These are phyloP conservation scores for Candida sakaeoensis DNA, from an alignment of 805 yeast species.

Conservation along the genomic window DNA sequence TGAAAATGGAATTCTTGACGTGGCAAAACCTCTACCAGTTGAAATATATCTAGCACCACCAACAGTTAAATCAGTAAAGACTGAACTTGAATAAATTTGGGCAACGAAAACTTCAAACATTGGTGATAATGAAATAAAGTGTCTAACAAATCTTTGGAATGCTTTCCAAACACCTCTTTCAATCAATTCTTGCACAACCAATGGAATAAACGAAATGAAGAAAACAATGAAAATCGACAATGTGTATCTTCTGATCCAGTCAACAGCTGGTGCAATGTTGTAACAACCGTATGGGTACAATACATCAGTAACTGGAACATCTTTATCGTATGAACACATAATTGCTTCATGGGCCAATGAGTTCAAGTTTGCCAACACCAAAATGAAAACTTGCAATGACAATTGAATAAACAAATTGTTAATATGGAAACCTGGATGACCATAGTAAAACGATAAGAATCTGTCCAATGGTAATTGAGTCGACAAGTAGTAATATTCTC, in stretches of 20 bases:
- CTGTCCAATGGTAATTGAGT: conserved; percentile 75
- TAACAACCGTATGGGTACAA: conserved; percentile 68
- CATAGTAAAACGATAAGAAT: conserved; percentile 75
- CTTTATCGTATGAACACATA: conserved; percentile 57
- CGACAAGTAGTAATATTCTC: conserved; percentile 77
- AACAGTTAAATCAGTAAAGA: conserved; percentile 61
- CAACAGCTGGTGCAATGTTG: conserved; percentile 64
- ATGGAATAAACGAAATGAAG: conserved; percentile 69
- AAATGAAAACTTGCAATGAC: conserved; percentile 52
- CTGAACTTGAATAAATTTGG: conserved; percentile 68
- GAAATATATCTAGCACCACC: conserved; percentile 84
- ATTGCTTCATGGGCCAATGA: conserved; percentile 59
- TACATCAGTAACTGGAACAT: conserved; percentile 58
- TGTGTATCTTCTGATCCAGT: conserved; percentile 72
- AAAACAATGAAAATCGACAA: conserved; percentile 73
- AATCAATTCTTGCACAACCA: conserved; percentile 70
- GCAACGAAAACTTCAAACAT: conserved; percentile 78
- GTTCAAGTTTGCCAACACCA: conserved; percentile 61
- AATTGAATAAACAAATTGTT: conserved; percentile 72
- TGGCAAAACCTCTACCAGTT: conserved; percentile 82
- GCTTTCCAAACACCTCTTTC: conserved; percentile 78
- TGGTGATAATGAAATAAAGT: conserved; percentile 69
- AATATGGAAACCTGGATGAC: conserved; percentile 83
- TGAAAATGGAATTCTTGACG: conserved; percentile 65
- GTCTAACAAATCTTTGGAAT: conserved; percentile 57